Evolutionary conservation across 768 basidiomycete species (phyloP), one percentile per base, ranked within the genome.

Genomic region (Amanita rubescens): DNA sequence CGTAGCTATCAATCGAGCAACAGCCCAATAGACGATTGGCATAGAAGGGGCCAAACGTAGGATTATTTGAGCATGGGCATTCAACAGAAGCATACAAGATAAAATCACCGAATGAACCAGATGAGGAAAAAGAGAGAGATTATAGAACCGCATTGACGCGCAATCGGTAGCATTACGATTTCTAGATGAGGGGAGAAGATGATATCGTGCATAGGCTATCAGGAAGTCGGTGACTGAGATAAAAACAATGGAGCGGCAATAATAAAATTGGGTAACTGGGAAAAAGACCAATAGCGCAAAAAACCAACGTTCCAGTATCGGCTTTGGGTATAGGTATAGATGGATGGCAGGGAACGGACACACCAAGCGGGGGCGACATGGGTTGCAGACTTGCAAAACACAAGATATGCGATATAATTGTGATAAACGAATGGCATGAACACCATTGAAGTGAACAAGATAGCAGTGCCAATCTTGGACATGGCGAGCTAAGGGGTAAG

Each of bases 271-370:
- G 96, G 96, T 2, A 92, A 60, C 67, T 99, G 94, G 27, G 77
- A 69, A 20, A 71, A 56, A 0, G 85, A 85, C 91, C 91, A 99
- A 67, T 98, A 98, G 2, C 75, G 79, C 56, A 99, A 67, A 58
- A 94, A 80, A 14, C 94, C 93, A 41, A 78, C 71, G 63, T 87
- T 75, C 96, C 95, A 99, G 66, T 98, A 97, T 50, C 77, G 73
- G 4, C 69, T 69, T 65, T 99, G 95, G 2, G 88, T 87, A 62
- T 90, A 80, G 9, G 79, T 70, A 66, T 98, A 99, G 52, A 91
- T 82, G 12, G 81, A 79, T 0, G 93, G 92, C 5, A 82, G 62
- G 20, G 63, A 37, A 0, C 64, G 55, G 2, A 65, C 49, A 67
- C 95, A 97, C 94, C 94, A 98, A 3, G 49, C 61, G 8, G 71